Evolutionary conservation across 2,329 filamentous ascomycete genomes (phyloP).

Genomic region (Fusarium chuoi): DNA sequence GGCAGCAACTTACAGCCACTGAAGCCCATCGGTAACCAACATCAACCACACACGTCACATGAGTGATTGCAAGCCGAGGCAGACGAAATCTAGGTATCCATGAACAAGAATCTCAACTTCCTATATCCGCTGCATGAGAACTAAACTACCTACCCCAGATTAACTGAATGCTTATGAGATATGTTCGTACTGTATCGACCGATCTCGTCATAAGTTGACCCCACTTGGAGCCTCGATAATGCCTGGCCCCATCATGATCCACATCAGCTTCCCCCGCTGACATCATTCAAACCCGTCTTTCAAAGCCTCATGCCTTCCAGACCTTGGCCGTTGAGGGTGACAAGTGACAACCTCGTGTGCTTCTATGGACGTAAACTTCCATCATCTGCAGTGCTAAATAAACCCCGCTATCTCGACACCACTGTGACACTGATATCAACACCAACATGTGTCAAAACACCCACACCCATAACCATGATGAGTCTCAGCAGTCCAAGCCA

Average conservation of each 20-base stretch:
- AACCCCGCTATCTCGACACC: background rate
- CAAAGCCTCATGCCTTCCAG: background rate
- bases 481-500: background rate
- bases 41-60: constrained; percentile 17
- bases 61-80: constrained; percentile 11
- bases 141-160: background rate
- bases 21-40: background rate
- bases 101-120: background rate
- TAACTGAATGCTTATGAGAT: background rate
- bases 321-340: constrained; percentile 1
- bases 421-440: background rate
- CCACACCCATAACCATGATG: constrained; percentile 12
- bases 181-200: background rate
- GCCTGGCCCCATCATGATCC: constrained; percentile 11
- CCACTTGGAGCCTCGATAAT: constrained; percentile 26
- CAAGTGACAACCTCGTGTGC: constrained; percentile 1
- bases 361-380: background rate
- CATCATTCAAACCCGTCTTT: constrained; percentile 9
- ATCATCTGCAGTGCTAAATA: background rate
- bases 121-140: background rate
- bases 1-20: background rate
- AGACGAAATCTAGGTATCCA: background rate
- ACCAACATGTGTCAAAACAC: constrained; percentile 21
- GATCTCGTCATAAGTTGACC: background rate
- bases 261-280: constrained; percentile 26